Conservation (phyloP, 148 eudicot genomes). For the Talinum fruticosum region DNA sequence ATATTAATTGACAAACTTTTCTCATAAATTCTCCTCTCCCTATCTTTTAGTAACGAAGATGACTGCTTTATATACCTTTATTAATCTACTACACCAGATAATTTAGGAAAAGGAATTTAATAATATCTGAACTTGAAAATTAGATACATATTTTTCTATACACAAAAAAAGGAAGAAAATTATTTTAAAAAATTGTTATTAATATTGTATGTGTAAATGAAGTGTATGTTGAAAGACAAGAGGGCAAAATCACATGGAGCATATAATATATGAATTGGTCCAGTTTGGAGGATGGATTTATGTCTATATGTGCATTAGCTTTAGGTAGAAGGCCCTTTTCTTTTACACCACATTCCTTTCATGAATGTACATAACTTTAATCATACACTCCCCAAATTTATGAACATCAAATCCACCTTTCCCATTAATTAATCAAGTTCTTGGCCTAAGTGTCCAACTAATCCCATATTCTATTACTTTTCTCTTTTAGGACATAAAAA, state of each 20-base stretch:
- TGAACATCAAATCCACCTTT: not conserved
- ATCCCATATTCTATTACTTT: constrained; percentile 1
- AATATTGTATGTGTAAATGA: not conserved
- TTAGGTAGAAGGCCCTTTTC: not conserved
- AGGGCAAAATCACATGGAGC: not conserved
- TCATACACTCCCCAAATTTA: not conserved
- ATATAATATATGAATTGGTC: not conserved
- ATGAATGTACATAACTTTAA: not conserved
- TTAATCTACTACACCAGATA: too few species aligned
- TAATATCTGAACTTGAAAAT: too few species aligned
- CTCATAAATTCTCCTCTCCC: too few species aligned
- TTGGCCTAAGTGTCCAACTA: not conserved
- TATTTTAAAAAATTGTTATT: too few species aligned
- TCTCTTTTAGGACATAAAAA: not conserved
- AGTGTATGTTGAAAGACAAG: not conserved
- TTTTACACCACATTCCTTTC: not conserved
- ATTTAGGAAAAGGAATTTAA: too few species aligned
- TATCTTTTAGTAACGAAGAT: too few species aligned
- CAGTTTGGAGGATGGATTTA: not conserved
- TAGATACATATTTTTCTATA: too few species aligned
- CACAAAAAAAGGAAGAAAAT: not conserved
- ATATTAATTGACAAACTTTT: too few species aligned
- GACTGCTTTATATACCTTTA: too few species aligned
- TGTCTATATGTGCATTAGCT: not conserved
- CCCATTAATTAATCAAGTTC: not conserved